These are phyloP conservation scores for Leptodermis oblonga DNA, from an alignment of 257 asterid species.

Conservation along the genomic window DNA sequence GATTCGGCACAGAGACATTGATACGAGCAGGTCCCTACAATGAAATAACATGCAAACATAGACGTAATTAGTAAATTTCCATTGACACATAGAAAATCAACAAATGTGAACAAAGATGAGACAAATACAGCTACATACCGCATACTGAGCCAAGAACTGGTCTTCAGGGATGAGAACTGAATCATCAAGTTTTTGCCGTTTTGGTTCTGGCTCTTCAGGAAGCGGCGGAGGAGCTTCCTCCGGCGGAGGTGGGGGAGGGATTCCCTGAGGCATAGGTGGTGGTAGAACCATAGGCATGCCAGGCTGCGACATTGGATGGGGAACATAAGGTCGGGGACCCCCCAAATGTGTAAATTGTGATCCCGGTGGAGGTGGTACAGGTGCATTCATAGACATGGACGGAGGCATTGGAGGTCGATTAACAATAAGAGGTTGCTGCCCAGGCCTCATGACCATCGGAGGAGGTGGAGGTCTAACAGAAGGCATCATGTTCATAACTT, in stretches of 20 bases:
- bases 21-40: constrained; percentile 80
- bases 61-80: neutral
- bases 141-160: constrained; percentile 70
- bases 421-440: constrained; percentile 56
- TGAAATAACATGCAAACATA: constrained; percentile 18
- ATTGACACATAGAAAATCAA: neutral
- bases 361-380: constrained; percentile 81
- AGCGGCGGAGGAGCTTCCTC: constrained; percentile 97
- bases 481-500: constrained; percentile 54
- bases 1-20: constrained; percentile 68
- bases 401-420: constrained; percentile 71
- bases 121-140: constrained; percentile 36
- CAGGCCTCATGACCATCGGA: constrained; percentile 62
- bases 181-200: constrained; percentile 88
- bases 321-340: constrained; percentile 50
- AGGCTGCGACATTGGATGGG: constrained; percentile 55
- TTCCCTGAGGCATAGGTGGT: constrained; percentile 78
- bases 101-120: neutral
- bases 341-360: constrained; percentile 72
- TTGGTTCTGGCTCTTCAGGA: constrained; percentile 95
- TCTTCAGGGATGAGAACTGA: constrained; percentile 81
- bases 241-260: constrained; percentile 85
- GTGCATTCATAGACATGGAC: constrained; percentile 36
- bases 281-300: constrained; percentile 70
- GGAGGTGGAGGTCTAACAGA: constrained; percentile 67